A percentile compares a stretch with the other conserved stretches of the same genome.
Conservation (phyloP, 2,329 filamentous ascomycete genomes). For the Trichoderma simmonsii region DNA sequence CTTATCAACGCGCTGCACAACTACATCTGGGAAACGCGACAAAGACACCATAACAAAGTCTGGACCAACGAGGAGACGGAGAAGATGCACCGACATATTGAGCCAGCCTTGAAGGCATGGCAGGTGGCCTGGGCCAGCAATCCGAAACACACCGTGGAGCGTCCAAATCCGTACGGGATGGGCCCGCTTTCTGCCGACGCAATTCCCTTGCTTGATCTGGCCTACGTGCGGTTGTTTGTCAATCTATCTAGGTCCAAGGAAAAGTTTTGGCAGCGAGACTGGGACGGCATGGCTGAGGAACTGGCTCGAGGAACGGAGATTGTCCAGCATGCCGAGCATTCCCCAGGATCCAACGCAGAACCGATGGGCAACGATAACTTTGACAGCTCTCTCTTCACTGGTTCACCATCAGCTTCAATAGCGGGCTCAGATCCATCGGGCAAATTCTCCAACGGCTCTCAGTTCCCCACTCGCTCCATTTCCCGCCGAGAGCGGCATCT, state of each 20-base stretch:
- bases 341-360: slow-evolving; percentile 50
- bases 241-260: slow-evolving; percentile 91
- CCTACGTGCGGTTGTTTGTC: slow-evolving; percentile 88
- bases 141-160: slow-evolving; percentile 76
- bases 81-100: slow-evolving; percentile 92
- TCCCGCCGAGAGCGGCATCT: slow-evolving; percentile 82
- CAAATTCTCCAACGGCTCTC: slow-evolving; percentile 31
- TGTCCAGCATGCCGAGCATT: slow-evolving; percentile 66
- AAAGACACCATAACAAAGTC: slow-evolving; percentile 79
- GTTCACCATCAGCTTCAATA: slow-evolving; percentile 50
- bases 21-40: slow-evolving; percentile 96
- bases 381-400: slow-evolving; percentile 48
- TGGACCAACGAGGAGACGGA: slow-evolving; percentile 94
- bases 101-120: slow-evolving; percentile 91
- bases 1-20: slow-evolving; percentile 95
- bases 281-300: slow-evolving; percentile 86
- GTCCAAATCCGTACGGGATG: slow-evolving; percentile 77
- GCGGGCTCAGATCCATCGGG: slow-evolving; percentile 47
- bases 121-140: slow-evolving; percentile 88
- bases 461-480: slow-evolving; percentile 42
- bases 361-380: slow-evolving; percentile 43
- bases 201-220: slow-evolving; percentile 85
- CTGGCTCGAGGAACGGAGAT: slow-evolving; percentile 74
- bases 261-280: slow-evolving; percentile 90
- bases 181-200: slow-evolving; percentile 86